phyloP scores from a whole-genome alignment of 179 eudicot genomes.

The Beta macrorhiza region DNA sequence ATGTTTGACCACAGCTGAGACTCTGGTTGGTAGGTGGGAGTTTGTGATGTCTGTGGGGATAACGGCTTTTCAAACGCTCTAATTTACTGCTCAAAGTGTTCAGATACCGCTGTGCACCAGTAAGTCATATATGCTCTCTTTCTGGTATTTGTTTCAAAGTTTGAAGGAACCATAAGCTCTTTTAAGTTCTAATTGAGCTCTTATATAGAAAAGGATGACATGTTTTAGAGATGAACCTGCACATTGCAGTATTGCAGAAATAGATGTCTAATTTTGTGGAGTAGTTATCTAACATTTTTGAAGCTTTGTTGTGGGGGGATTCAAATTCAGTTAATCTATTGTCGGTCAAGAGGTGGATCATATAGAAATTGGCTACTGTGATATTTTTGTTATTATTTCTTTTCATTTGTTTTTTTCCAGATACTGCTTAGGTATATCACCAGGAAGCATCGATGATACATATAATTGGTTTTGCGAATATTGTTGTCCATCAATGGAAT shows the following conservation, averaged over 20 bases:
- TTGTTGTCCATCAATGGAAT: conserved; percentile 13
- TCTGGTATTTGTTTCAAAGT: not conserved
- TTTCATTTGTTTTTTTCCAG: not conserved
- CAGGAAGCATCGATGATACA: conserved; percentile 21
- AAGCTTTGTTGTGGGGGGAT: not conserved
- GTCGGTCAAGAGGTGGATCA: not conserved
- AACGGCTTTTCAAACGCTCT: conserved; percentile 24
- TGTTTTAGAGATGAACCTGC: not conserved
- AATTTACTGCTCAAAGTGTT: conserved; percentile 23
- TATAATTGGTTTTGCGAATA: conserved; percentile 22
- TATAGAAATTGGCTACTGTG: not conserved
- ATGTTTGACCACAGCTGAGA: not conserved
- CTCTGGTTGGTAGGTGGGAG: conserved; percentile 2
- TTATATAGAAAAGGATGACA: not conserved
- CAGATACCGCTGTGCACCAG: conserved; percentile 21
- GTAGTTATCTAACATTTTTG: not conserved
- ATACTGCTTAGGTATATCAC: conserved; percentile 24
- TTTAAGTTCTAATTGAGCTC: no score
- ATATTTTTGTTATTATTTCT: not conserved
- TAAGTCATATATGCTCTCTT: conserved; percentile 16
- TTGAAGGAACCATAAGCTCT: not conserved
- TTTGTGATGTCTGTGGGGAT: conserved; percentile 26
- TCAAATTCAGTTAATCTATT: not conserved
- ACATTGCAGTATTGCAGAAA: not conserved
- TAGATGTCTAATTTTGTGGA: not conserved